Percentiles rank a stretch among this genome's conserved stretches.
Evolutionary conservation across 2,329 filamentous ascomycete genomes (phyloP).

Genomic region (Ophiostoma himal-ulmi): DNA sequence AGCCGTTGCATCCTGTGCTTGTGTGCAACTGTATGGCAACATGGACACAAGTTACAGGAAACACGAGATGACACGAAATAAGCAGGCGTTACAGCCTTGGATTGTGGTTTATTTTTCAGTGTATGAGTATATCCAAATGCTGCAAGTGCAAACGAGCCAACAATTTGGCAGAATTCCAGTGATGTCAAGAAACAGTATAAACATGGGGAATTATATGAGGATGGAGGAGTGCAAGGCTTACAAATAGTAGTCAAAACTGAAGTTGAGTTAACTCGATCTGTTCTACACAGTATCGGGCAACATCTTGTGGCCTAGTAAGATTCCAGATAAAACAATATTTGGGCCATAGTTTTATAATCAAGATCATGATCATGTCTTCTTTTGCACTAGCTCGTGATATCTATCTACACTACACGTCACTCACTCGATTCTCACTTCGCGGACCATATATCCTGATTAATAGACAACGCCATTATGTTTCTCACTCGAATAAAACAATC

Average conservation of each 20-base stretch:
- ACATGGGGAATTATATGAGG: neutral
- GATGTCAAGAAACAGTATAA: neutral
- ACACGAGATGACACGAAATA: neutral
- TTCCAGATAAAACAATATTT: too few species aligned
- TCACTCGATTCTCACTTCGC: neutral
- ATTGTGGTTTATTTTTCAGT: neutral
- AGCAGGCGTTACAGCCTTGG: neutral
- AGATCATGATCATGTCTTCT: too few species aligned
- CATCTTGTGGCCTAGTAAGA: too few species aligned
- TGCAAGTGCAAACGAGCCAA: constrained; percentile 1
- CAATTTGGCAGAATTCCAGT: neutral
- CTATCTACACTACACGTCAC: neutral
- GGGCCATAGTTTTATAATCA: too few species aligned
- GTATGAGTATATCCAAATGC: neutral
- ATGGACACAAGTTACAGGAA: neutral
- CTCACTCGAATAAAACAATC: neutral
- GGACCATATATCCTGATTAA: too few species aligned
- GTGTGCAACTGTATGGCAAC: neutral
- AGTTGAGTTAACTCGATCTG: too few species aligned
- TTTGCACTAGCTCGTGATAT: neutral
- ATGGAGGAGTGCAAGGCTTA: too few species aligned
- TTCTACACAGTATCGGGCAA: too few species aligned
- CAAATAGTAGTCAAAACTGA: too few species aligned
- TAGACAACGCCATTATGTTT: neutral
- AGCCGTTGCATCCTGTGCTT: neutral